phyloP scores from a whole-genome alignment of 164 flowering plant species.

The Cinnamomum micranthum region DNA sequence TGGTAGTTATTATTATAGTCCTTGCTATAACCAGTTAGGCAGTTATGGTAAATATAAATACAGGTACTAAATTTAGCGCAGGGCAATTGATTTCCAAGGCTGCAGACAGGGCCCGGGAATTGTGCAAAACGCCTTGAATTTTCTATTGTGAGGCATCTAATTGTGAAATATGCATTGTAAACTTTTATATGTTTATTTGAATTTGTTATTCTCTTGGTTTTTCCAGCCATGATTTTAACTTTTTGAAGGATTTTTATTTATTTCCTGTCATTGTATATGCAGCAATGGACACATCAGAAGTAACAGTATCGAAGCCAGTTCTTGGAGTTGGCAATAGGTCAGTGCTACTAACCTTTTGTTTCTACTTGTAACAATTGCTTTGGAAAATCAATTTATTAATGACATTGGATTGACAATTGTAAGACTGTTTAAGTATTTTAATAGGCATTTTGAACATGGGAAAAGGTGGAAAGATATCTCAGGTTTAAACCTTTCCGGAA shows the following conservation, averaged over 20 bases:
- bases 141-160: not conserved
- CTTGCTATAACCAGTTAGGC: too few species aligned
- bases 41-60: too few species aligned
- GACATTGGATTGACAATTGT: too few species aligned
- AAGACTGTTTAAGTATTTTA: not conserved
- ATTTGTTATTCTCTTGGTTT: not conserved
- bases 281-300: too few species aligned
- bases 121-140: not conserved
- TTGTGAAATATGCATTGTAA: not conserved
- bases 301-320: too few species aligned
- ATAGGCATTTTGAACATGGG: not conserved
- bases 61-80: too few species aligned
- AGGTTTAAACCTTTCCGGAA: not conserved
- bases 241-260: too few species aligned
- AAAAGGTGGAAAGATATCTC: not conserved
- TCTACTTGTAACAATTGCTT: not conserved
- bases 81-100: not conserved
- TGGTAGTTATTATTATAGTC: too few species aligned
- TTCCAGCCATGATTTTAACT: too few species aligned
- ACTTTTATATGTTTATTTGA: not conserved
- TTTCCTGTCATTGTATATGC: too few species aligned
- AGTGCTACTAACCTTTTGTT: not conserved
- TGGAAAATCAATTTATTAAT: not conserved
- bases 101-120: not conserved
- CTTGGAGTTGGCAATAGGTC: too few species aligned